Base-by-base conservation (phyloP, 768 basidiomycete genomes). In the Boletales sp. region DNA sequence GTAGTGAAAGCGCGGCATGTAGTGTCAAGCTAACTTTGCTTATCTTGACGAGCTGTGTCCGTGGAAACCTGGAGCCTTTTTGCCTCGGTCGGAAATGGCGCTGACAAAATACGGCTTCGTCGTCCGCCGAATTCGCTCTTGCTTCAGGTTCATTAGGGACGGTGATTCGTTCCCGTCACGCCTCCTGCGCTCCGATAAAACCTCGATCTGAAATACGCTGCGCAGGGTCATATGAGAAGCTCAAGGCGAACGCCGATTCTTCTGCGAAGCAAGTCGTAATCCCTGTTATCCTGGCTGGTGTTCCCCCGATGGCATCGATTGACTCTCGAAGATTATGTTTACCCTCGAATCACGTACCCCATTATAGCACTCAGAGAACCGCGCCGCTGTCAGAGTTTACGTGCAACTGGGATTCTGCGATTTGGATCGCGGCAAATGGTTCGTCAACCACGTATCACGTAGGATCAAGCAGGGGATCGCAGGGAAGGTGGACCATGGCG, bases 291-390 rank as follows among this genome's bases (percentile, higher is more conserved):
- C 50, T 50, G 39, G 42, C 39, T 9, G 15, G 43, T 24, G 52
- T 63, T 63, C 62, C 50, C 55, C 64, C 61, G 58, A 64, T 63
- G 61, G 58, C 63, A 64, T 66, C 58, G 64, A 66, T 58, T 61
- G 53, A 55, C 53, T 56, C 31, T 48, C 40, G 61, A 54, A 55
- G 44, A 51, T 50, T 40, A 47, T 47, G 37, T 30, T 48, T 52
- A 65, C 64, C 64, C 65, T 65, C 58, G 62, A 66, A 66, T 68
- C 64, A 51, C 35, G 35, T 41, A 35, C 46, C 58, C 47, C 51
- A 51, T 40, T 48, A 55, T 44, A 48, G 42, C 40, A 50, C 43
- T 51, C 45, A 29, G 40, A 54, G 55, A 63, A 60, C 45, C 45
- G 38, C 59, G 55, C 59, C 55, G 56, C 62, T 60, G 64, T 67